Conservation (phyloP, 768 basidiomycete species). For the Harrya chromipes region DNA sequence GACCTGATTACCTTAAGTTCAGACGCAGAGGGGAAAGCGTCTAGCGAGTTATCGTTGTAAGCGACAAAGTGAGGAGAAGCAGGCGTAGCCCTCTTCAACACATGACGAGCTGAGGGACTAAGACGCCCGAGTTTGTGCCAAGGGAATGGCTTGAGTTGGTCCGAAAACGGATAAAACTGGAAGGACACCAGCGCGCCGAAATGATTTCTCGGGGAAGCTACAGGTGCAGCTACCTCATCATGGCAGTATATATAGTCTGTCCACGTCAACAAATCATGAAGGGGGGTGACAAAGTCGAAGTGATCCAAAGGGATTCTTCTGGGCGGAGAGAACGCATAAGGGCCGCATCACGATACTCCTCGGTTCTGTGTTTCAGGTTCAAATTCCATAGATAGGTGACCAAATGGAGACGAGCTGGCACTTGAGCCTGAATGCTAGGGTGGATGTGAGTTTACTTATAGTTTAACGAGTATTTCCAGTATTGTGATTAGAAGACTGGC, state of each 20-base stretch:
- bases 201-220: neutral
- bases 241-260: constrained; percentile 16
- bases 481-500: too few species aligned
- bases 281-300: neutral
- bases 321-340: too few species aligned
- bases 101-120: constrained; percentile 21
- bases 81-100: constrained; percentile 24
- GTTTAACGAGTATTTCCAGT: too few species aligned
- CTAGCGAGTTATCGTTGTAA: constrained; percentile 42
- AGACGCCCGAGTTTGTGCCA: constrained; percentile 17
- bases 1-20: constrained; percentile 36
- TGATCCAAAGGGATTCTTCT: neutral
- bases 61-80: constrained; percentile 49
- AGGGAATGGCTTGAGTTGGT: constrained; percentile 13
- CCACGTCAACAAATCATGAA: neutral
- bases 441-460: too few species aligned
- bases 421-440: too few species aligned
- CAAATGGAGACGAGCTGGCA: neutral
- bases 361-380: too few species aligned
- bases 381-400: too few species aligned
- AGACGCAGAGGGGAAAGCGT: constrained; percentile 45
- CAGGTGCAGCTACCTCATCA: neutral
- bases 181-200: constrained; percentile 17
- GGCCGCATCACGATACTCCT: too few species aligned
- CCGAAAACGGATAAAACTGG: constrained; percentile 12